Percentiles rank a stretch among this genome's conserved stretches.
These are phyloP conservation scores for Cercospora janseana DNA, from an alignment of 2,329 filamentous ascomycete species.

Conservation along the genomic window DNA sequence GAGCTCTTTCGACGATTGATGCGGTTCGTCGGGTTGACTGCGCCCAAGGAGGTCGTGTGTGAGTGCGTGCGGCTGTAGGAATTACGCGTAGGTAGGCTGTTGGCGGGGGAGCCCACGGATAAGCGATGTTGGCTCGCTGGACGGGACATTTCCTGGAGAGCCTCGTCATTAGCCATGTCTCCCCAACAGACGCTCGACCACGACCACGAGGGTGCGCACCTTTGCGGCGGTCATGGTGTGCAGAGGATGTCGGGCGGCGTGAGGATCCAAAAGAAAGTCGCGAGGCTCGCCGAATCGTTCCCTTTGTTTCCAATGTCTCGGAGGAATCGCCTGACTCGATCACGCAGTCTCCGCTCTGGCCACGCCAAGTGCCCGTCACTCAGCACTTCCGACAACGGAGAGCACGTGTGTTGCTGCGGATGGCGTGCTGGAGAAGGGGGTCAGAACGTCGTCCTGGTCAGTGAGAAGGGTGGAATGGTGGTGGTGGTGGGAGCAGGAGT, in stretches of 20 bases:
- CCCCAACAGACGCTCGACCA: slow-evolving; percentile 7
- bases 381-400: neutral
- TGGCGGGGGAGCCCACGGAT: slow-evolving; percentile 56
- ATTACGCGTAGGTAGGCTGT: slow-evolving; percentile 61
- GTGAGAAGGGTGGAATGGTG: too few species aligned
- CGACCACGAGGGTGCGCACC: slow-evolving; percentile 14
- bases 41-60: slow-evolving; percentile 73
- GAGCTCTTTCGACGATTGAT: slow-evolving; percentile 93
- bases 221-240: slow-evolving; percentile 20
- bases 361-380: slow-evolving; percentile 1
- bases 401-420: neutral
- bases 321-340: slow-evolving; percentile 14
- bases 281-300: neutral
- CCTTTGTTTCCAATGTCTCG: slow-evolving; percentile 18
- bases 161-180: slow-evolving; percentile 17
- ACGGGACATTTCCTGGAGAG: slow-evolving; percentile 42
- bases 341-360: slow-evolving; percentile 6
- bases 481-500: too few species aligned
- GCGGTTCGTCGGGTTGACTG: slow-evolving; percentile 77
- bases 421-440: too few species aligned
- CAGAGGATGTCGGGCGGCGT: slow-evolving; percentile 4
- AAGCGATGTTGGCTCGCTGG: slow-evolving; percentile 40
- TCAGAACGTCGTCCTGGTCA: too few species aligned
- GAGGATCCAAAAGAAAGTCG: neutral
- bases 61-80: slow-evolving; percentile 73